Percentiles rank a stretch among this genome's conserved stretches.
Evolutionary conservation across 495 filamentous ascomycete species (phyloP).

Genomic region (Penicillium coprophilum): DNA sequence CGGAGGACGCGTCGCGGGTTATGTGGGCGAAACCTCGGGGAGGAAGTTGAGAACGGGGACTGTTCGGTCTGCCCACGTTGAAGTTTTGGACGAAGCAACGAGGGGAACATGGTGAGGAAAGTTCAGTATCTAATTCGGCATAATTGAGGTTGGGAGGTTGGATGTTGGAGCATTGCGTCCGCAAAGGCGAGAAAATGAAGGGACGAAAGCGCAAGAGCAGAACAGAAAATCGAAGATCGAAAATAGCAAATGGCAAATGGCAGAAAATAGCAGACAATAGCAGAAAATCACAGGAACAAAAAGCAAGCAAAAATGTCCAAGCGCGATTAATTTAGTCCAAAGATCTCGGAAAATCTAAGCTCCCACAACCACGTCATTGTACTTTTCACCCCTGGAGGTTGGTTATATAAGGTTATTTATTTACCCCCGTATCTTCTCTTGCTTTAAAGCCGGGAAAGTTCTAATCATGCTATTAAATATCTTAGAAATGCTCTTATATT

Average conservation of each 20-base stretch:
- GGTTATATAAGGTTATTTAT: neutral
- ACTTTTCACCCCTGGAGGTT: neutral
- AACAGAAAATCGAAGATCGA: neutral
- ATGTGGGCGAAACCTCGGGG: constrained; percentile 31
- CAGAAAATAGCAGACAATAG: no score
- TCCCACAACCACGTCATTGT: constrained; percentile 6
- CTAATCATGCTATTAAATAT: no score
- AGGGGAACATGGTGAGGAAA: constrained; percentile 42
- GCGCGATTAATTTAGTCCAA: constrained; percentile 10
- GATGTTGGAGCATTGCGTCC: constrained; percentile 8
- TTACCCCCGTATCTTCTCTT: no score
- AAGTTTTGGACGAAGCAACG: constrained; percentile 48
- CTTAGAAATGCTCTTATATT: no score
- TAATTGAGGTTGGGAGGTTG: constrained; percentile 7
- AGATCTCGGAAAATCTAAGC: constrained; percentile 1
- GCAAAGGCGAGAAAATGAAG: neutral
- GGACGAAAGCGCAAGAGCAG: neutral
- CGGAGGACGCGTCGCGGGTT: constrained; percentile 11
- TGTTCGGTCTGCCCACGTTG: constrained; percentile 39
- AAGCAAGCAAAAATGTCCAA: neutral
- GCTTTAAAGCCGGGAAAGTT: no score
- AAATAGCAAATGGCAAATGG: no score
- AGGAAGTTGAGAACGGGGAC: constrained; percentile 51
- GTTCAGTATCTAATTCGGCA: constrained; percentile 12
- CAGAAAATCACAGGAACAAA: no score